phyloP scores from a whole-genome alignment of 306 rosid genomes.

The Leucaena leucocephala region DNA sequence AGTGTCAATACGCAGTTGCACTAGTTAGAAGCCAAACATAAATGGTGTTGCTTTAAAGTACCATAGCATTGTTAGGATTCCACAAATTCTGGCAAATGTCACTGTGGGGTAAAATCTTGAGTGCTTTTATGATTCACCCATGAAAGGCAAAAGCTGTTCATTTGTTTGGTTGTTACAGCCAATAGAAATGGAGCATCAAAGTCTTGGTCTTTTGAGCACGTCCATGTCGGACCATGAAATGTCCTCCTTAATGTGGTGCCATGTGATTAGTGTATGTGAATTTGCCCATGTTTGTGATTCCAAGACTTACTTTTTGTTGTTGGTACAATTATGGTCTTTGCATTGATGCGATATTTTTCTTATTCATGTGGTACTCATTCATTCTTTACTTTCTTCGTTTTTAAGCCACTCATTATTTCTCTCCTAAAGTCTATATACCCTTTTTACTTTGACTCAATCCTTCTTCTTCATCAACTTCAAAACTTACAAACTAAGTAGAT shows the following conservation, averaged over 20 bases:
- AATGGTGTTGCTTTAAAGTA: neutral
- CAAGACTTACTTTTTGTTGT: neutral
- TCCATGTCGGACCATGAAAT: neutral
- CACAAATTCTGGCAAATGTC: slow-evolving; percentile 13
- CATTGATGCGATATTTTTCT: neutral
- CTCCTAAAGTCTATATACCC: neutral
- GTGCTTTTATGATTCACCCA: neutral
- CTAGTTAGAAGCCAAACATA: neutral
- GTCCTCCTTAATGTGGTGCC: neutral
- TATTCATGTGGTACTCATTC: neutral
- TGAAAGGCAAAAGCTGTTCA: neutral
- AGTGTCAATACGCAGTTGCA: neutral
- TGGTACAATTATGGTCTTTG: neutral
- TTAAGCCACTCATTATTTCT: neutral
- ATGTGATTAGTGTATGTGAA: neutral
- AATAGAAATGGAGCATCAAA: neutral
- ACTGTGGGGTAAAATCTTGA: neutral
- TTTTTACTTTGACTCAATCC: neutral
- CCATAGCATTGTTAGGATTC: neutral
- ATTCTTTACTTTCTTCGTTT: neutral
- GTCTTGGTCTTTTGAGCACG: neutral
- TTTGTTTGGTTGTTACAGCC: neutral
- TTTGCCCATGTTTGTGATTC: neutral
- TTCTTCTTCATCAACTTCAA: neutral
- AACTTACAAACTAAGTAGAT: neutral